A percentile compares a stretch with the other conserved stretches of the same genome.
Conservation (phyloP, 441 rosid species). For the Bocquillonia castaneifolia region DNA sequence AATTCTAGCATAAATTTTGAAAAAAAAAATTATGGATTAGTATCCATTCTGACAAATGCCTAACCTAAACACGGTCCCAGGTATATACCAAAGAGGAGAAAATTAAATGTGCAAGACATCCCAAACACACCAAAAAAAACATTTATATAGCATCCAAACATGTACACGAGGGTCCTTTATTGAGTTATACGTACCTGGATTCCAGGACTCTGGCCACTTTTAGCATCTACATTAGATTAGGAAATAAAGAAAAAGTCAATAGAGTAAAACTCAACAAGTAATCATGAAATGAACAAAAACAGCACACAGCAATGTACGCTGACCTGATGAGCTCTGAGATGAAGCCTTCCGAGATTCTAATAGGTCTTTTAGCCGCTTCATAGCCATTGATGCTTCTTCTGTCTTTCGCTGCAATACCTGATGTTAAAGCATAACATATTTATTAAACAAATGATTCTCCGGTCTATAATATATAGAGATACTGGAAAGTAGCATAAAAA, state of each 20-base stretch:
- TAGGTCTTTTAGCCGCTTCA: constrained; percentile 49
- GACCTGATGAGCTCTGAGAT: constrained; percentile 37
- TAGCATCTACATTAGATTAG: constrained; percentile 39
- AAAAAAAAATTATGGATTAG: neutral
- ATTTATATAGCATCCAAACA: neutral
- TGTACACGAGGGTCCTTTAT: neutral
- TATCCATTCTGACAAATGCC: neutral
- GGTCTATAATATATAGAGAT: constrained; percentile 6
- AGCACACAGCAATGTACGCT: constrained; percentile 21
- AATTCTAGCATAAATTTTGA: too few relatives aligned
- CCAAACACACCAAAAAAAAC: neutral
- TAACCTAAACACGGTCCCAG: too few relatives aligned
- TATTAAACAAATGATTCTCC: constrained; percentile 16
- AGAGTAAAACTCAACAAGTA: constrained; percentile 14
- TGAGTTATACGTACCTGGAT: constrained; percentile 49
- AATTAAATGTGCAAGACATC: neutral
- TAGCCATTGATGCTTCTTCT: constrained; percentile 57
- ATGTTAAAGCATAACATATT: constrained; percentile 11
- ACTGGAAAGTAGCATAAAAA: neutral
- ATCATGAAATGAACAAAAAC: neutral
- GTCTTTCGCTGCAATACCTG: constrained; percentile 78
- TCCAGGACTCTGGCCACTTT: constrained; percentile 37
- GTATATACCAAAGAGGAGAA: too few relatives aligned
- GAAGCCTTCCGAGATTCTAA: constrained; percentile 47
- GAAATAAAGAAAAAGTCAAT: constrained; percentile 17